Evolutionary conservation across 805 yeast genomes (phyloP).

Genomic region (Maudiozyma bulderi): DNA sequence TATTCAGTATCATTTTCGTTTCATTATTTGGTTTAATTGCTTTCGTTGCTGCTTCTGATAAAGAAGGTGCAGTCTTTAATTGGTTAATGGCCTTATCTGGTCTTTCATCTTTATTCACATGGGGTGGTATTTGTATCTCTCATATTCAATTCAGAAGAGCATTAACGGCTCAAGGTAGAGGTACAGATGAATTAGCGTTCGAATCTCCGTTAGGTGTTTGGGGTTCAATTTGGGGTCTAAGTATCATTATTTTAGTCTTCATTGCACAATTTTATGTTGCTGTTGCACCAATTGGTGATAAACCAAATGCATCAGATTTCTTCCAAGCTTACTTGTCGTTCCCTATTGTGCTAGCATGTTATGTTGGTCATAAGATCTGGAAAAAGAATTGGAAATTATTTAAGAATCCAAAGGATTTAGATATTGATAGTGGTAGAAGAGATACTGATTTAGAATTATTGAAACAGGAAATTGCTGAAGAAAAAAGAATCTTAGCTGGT

Average conservation of each 20-base stretch:
- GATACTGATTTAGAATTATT: conserved; percentile 45
- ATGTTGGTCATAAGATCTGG: conserved; percentile 49
- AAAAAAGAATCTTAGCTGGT: conserved; percentile 32
- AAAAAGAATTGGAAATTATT: conserved; percentile 33
- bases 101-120: conserved; percentile 50
- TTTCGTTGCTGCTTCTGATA: conserved; percentile 44
- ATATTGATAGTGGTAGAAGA: conserved; percentile 55
- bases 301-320: conserved; percentile 47
- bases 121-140: conserved; percentile 51
- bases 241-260: conserved; percentile 50
- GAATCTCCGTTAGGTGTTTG: conserved; percentile 55
- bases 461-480: conserved; percentile 45
- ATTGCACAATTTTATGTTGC: conserved; percentile 80
- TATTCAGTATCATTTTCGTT: conserved; percentile 44
- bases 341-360: conserved; percentile 51
- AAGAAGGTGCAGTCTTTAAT: conserved; percentile 46
- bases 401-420: conserved; percentile 42
- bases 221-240: conserved; percentile 58
- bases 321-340: conserved; percentile 58
- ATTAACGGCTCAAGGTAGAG: conserved; percentile 54
- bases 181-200: conserved; percentile 58
- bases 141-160: conserved; percentile 61
- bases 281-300: conserved; percentile 51
- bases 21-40: conserved; percentile 48
- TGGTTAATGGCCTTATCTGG: conserved; percentile 63